Percentiles rank a stretch among this genome's conserved stretches.
phyloP scores from a whole-genome alignment of 352 stramenopile genomes.

The Globisporangium nagaii region DNA sequence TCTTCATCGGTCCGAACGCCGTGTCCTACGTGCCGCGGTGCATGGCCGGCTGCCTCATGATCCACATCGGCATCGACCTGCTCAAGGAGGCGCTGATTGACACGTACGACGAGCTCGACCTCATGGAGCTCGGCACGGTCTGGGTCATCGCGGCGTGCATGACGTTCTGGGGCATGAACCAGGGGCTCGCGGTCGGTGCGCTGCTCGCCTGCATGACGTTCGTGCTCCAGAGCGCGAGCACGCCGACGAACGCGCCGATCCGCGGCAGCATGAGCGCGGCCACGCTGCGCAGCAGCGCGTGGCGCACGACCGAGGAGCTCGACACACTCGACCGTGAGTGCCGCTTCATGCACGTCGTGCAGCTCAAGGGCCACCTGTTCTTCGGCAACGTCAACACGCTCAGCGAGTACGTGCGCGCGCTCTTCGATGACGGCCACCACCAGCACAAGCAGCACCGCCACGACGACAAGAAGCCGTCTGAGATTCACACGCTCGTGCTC shows the following conservation, averaged over 20 bases:
- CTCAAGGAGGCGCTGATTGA: constrained; percentile 88
- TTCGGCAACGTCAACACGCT: constrained; percentile 91
- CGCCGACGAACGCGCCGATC: constrained; percentile 83
- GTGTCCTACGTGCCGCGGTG: constrained; percentile 87
- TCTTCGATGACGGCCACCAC: constrained; percentile 34
- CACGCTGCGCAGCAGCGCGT: constrained; percentile 81
- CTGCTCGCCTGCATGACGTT: constrained; percentile 88
- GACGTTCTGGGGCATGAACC: constrained; percentile 91
- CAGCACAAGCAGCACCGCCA: no score
- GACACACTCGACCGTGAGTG: constrained; percentile 70
- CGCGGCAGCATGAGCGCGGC: constrained; percentile 88
- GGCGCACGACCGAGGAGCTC: constrained; percentile 74
- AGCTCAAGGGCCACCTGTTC: constrained; percentile 80
- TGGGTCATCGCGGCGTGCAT: constrained; percentile 89
- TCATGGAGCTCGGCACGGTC: constrained; percentile 87
- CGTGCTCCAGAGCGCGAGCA: constrained; percentile 82
- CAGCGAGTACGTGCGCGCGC: constrained; percentile 77
- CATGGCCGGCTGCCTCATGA: constrained; percentile 91
- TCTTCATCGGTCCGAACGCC: constrained; percentile 83
- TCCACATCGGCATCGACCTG: constrained; percentile 89
- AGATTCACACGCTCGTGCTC: constrained; percentile 72
- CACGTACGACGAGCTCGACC: constrained; percentile 84
- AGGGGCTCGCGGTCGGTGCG: constrained; percentile 82
- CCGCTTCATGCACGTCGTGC: constrained; percentile 75
- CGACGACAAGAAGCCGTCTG: no score